These are phyloP conservation scores for Amanita muscaria DNA, from an alignment of 768 basidiomycete genomes.

Conservation along the genomic window DNA sequence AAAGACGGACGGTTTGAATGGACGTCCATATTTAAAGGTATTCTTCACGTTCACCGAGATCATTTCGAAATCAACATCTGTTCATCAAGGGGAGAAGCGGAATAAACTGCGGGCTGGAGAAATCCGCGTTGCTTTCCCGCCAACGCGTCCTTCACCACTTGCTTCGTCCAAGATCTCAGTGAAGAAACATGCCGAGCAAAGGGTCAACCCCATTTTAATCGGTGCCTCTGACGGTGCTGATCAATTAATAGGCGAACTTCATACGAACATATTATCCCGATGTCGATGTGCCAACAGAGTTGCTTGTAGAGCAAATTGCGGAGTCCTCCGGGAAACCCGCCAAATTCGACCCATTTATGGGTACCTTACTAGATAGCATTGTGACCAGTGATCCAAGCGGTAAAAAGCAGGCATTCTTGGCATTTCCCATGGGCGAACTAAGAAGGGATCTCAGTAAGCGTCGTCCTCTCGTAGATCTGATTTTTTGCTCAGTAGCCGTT, in stretches of 20 bases:
- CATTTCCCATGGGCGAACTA: conserved; percentile 59
- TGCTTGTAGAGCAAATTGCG: conserved; percentile 49
- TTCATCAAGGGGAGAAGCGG: conserved; percentile 1
- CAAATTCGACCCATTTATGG: conserved; percentile 47
- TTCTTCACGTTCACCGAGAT: conserved; percentile 6
- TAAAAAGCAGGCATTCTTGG: conserved; percentile 27
- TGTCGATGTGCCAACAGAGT: conserved; percentile 60
- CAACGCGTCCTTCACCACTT: conserved; percentile 35
- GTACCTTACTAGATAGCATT: conserved; percentile 42
- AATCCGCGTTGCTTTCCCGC: conserved; percentile 45
- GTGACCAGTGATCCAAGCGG: conserved; percentile 17
- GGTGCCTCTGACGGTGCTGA: background rate
- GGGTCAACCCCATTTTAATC: conserved; percentile 33
- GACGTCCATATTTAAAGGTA: conserved; percentile 31
- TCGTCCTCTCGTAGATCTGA: background rate
- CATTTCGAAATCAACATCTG: conserved; percentile 5
- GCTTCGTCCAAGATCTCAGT: conserved; percentile 22
- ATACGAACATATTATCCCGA: conserved; percentile 66
- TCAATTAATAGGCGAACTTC: conserved; percentile 49
- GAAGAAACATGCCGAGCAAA: conserved; percentile 55
- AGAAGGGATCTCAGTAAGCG: conserved; percentile 52
- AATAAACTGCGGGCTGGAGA: conserved; percentile 18
- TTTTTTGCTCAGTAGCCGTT: background rate
- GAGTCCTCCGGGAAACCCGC: conserved; percentile 32
- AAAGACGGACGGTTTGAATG: conserved; percentile 40